Evolutionary conservation across 192 early-diverging fungal species (phyloP).

Genomic region (Irineochytrium annulatum): DNA sequence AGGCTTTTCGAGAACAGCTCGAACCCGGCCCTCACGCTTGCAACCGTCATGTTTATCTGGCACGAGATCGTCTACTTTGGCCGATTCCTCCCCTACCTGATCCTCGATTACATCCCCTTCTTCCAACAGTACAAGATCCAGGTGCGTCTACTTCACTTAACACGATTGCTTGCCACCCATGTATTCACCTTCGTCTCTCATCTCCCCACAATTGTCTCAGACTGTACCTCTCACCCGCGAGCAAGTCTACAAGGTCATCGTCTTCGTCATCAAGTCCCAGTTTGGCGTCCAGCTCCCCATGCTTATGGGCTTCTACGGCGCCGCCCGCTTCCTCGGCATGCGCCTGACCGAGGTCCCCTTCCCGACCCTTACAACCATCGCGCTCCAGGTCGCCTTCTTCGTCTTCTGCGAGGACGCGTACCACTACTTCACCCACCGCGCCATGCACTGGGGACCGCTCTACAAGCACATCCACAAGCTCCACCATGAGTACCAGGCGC

Average conservation of each 20-base stretch:
- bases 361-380: slow-evolving; percentile 42
- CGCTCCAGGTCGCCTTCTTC: slow-evolving; percentile 54
- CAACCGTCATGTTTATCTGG: slow-evolving; percentile 72
- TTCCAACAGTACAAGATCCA: slow-evolving; percentile 91
- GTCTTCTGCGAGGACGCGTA: slow-evolving; percentile 85
- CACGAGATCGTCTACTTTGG: slow-evolving; percentile 92
- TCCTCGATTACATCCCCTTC: slow-evolving; percentile 80
- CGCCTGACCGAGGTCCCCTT: slow-evolving; percentile 76
- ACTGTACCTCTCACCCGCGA: slow-evolving; percentile 58
- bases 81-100: slow-evolving; percentile 81
- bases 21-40: slow-evolving; percentile 31
- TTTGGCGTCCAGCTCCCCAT: slow-evolving; percentile 80
- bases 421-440: slow-evolving; percentile 88
- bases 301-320: slow-evolving; percentile 83
- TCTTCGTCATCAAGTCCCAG: slow-evolving; percentile 70
- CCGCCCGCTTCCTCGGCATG: slow-evolving; percentile 81
- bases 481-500: slow-evolving; percentile 88
- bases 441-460: slow-evolving; percentile 79
- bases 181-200: background rate
- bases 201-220: slow-evolving; percentile 23
- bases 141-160: slow-evolving; percentile 36
- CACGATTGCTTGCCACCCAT: background rate
- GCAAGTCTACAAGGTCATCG: slow-evolving; percentile 71
- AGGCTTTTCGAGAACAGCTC: slow-evolving; percentile 24
- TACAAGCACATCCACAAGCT: slow-evolving; percentile 93